These are phyloP conservation scores for Clonostachys byssicola DNA, from an alignment of 2,329 filamentous ascomycete species.

Conservation along the genomic window DNA sequence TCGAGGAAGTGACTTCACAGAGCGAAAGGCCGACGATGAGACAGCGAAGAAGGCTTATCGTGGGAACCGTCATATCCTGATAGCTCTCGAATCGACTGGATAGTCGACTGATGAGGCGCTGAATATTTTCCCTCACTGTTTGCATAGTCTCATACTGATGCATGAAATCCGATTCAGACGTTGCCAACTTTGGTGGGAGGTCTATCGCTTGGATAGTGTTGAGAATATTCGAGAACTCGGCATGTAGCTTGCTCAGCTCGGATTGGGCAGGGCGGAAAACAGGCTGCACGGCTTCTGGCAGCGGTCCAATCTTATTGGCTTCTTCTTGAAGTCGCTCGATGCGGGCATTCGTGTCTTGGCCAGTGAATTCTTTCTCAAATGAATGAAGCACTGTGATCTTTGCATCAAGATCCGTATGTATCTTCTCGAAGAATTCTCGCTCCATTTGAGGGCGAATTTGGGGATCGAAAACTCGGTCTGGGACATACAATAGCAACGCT, in stretches of 20 bases:
- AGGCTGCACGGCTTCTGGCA: constrained; percentile 57
- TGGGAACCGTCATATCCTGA: constrained; percentile 76
- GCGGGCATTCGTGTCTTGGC: constrained; percentile 64
- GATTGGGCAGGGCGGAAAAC: constrained; percentile 70
- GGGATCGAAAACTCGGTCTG: constrained; percentile 83
- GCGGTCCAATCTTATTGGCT: constrained; percentile 58
- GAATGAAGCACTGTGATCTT: constrained; percentile 56
- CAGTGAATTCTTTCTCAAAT: constrained; percentile 67
- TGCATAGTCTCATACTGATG: not conserved
- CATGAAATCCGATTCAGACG: constrained; percentile 11
- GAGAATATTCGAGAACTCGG: constrained; percentile 76
- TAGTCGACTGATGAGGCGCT: constrained; percentile 67
- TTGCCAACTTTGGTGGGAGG: constrained; percentile 26
- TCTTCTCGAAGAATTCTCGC: constrained; percentile 49
- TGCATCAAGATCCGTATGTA: constrained; percentile 47
- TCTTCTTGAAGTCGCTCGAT: constrained; percentile 60
- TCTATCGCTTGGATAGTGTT: constrained; percentile 53
- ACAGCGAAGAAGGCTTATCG: constrained; percentile 75
- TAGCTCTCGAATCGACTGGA: constrained; percentile 70
- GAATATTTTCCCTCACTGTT: constrained; percentile 50
- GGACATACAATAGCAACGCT: constrained; percentile 75
- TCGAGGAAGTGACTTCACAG: constrained; percentile 38
- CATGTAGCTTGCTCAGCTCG: constrained; percentile 68
- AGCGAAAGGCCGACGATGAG: constrained; percentile 73
- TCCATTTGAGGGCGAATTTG: constrained; percentile 63